A percentile compares a stretch with the other conserved stretches of the same genome.
These are phyloP conservation scores for Leccinum rimulosum DNA, from an alignment of 768 basidiomycete species.

Conservation along the genomic window DNA sequence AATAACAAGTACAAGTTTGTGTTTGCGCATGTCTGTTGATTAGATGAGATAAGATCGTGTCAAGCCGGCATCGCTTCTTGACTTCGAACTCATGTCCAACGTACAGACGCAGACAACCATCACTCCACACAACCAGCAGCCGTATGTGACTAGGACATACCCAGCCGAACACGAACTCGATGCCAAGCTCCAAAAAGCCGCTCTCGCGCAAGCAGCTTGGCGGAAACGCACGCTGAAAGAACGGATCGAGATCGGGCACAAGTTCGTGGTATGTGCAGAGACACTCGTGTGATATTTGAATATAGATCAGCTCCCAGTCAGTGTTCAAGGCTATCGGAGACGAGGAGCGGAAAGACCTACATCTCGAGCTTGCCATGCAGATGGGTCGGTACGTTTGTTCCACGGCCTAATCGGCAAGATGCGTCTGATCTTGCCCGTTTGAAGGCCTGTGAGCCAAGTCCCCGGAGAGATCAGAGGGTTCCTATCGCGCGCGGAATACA, in stretches of 20 bases:
- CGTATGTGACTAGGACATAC: conserved; percentile 58
- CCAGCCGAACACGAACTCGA: conserved; percentile 61
- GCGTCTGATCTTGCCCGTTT: background rate
- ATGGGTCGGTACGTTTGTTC: conserved; percentile 77
- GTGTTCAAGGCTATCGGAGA: conserved; percentile 44
- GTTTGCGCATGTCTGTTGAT: too few species aligned
- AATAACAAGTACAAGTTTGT: too few species aligned
- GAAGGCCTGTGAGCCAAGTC: conserved; percentile 75
- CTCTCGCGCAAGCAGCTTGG: conserved; percentile 76
- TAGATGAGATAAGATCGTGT: background rate
- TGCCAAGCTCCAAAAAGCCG: conserved; percentile 50
- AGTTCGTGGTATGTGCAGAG: conserved; percentile 58
- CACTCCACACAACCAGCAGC: conserved; percentile 71
- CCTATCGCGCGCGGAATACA: conserved; percentile 76
- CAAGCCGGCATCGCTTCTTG: too few species aligned
- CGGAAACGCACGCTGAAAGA: conserved; percentile 53
- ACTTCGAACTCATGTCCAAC: background rate
- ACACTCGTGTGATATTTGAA: background rate
- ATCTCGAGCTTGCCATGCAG: conserved; percentile 76
- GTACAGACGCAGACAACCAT: conserved; percentile 70
- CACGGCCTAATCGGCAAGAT: background rate
- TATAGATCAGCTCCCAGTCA: conserved; percentile 32
- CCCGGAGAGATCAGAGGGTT: conserved; percentile 80
- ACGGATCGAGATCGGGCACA: conserved; percentile 66
- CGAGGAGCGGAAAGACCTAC: conserved; percentile 50